A percentile compares a stretch with the other conserved stretches of the same genome.
Evolutionary conservation across 495 filamentous ascomycete genomes (phyloP).

Genomic region (Podospora australis): DNA sequence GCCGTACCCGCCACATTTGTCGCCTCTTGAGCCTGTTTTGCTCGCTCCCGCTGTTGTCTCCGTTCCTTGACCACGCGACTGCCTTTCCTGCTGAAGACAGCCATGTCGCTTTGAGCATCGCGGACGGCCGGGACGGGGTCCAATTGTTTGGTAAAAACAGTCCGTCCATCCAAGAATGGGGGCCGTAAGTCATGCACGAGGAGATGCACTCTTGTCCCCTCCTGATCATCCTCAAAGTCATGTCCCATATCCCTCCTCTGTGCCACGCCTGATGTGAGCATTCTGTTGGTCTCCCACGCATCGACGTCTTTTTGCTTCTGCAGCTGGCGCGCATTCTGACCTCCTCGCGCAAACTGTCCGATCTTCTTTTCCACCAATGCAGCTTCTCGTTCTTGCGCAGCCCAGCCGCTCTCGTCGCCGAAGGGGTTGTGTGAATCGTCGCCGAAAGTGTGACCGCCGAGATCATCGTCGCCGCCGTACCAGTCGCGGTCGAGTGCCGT

Average conservation of each 20-base stretch:
- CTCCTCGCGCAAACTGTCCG: conserved; percentile 44
- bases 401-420: conserved; percentile 54
- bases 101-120: conserved; percentile 98
- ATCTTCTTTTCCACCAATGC: conserved; percentile 69
- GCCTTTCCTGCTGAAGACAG: conserved; percentile 93
- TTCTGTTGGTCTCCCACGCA: conserved; percentile 97
- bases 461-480: conserved; percentile 73
- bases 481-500: conserved; percentile 80
- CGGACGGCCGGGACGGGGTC: conserved; percentile 90
- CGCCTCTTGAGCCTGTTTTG: conserved; percentile 91
- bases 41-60: conserved; percentile 84
- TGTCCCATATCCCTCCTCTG: conserved; percentile 74
- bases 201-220: conserved; percentile 83
- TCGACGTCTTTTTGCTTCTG: conserved; percentile 92
- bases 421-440: conserved; percentile 60
- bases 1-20: conserved; percentile 91
- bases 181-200: conserved; percentile 91
- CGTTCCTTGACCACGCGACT: conserved; percentile 88
- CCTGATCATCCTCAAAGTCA: conserved; percentile 86
- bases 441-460: conserved; percentile 64
- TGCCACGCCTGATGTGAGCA: conserved; percentile 94
- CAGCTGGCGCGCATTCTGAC: conserved; percentile 60
- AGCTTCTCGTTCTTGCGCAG: conserved; percentile 61
- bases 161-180: conserved; percentile 91
- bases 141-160: conserved; percentile 93